phyloP scores from a whole-genome alignment of 305 asterid species.

The Fraxinus baroniana region DNA sequence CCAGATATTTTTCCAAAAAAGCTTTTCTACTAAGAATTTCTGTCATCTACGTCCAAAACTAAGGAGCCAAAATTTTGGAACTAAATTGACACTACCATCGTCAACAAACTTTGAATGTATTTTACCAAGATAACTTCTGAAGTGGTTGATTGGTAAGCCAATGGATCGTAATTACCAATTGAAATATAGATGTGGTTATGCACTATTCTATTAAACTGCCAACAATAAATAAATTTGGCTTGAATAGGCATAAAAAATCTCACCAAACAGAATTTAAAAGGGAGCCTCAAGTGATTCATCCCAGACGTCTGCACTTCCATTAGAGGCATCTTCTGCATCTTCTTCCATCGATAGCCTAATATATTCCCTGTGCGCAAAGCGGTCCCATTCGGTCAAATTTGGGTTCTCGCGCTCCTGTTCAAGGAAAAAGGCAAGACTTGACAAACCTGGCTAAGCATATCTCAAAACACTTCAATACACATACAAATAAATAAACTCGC shows the following conservation, averaged over 20 bases:
- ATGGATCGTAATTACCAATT: not conserved
- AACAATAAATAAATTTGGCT: not conserved
- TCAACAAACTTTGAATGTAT: not conserved
- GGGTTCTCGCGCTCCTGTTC: slow-evolving; percentile 98
- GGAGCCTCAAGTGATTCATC: slow-evolving; percentile 99
- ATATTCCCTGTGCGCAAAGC: slow-evolving; percentile 98
- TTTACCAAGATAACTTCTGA: not conserved
- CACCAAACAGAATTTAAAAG: slow-evolving; percentile 63
- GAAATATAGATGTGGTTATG: not conserved
- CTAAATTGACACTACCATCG: not conserved
- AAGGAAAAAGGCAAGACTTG: slow-evolving; percentile 14
- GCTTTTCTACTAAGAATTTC: not conserved
- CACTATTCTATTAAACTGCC: not conserved
- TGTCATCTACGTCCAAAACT: not conserved
- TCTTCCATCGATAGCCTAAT: slow-evolving; percentile 99
- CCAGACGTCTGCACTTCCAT: slow-evolving; percentile 99
- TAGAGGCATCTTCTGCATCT: slow-evolving; percentile 99
- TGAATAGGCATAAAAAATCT: slow-evolving; percentile 27
- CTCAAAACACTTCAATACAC: slow-evolving; percentile 8
- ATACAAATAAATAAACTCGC: not conserved
- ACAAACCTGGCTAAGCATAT: slow-evolving; percentile 10
- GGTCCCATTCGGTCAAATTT: slow-evolving; percentile 97
- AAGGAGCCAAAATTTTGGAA: not conserved
- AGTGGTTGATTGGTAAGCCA: not conserved
- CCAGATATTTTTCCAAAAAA: not conserved